Percentiles rank a stretch among this genome's conserved stretches.
These are phyloP conservation scores for Aspergillus sp. DNA, from an alignment of 2,329 filamentous ascomycete species.

Conservation along the genomic window DNA sequence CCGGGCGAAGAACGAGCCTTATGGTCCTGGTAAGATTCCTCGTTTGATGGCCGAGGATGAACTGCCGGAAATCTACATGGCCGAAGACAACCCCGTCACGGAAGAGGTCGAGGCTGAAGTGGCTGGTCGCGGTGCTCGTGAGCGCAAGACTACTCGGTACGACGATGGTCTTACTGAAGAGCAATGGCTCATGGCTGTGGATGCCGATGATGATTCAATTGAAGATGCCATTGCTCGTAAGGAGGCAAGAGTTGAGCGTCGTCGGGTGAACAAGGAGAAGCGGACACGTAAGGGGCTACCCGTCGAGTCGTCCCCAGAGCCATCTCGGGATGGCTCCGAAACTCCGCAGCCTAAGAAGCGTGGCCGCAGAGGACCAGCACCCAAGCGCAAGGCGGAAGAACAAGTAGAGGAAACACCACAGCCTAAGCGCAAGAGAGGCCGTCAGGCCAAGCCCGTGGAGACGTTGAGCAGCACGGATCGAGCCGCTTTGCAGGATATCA, in stretches of 20 bases:
- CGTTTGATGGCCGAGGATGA: constrained; percentile 84
- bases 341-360: constrained; percentile 70
- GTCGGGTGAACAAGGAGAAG: constrained; percentile 68
- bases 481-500: constrained; percentile 67
- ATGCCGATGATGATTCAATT: constrained; percentile 90
- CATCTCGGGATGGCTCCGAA: constrained; percentile 78
- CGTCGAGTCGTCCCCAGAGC: constrained; percentile 63
- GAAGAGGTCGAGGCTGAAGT: constrained; percentile 71
- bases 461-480: constrained; percentile 64
- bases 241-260: constrained; percentile 73
- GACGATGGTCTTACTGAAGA: constrained; percentile 97
- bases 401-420: constrained; percentile 71
- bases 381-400: constrained; percentile 83
- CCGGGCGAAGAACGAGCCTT: constrained; percentile 57
- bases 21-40: constrained; percentile 64
- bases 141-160: constrained; percentile 89
- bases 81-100: constrained; percentile 71
- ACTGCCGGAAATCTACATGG: constrained; percentile 87
- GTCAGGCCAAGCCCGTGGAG: constrained; percentile 63
- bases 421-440: constrained; percentile 68
- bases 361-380: constrained; percentile 63
- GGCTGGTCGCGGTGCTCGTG: constrained; percentile 82
- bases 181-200: constrained; percentile 97
- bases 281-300: constrained; percentile 36
- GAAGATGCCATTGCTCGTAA: constrained; percentile 90